These are phyloP conservation scores for Nothophoma quercina DNA, from an alignment of 2,329 filamentous ascomycete species.

Conservation along the genomic window DNA sequence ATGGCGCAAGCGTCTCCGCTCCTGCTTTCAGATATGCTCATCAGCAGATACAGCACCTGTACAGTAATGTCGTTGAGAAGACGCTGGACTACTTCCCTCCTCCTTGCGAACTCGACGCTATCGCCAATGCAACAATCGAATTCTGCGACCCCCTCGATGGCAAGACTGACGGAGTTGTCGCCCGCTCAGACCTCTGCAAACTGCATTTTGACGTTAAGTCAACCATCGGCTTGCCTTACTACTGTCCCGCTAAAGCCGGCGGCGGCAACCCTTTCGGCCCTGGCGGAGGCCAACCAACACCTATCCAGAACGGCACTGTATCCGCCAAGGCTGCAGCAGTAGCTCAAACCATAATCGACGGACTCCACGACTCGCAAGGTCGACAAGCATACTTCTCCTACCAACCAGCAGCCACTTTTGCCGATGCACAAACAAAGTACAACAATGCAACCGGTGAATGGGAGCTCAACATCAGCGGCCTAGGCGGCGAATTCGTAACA, in stretches of 20 bases:
- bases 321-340: conserved; percentile 36
- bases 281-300: conserved; percentile 12
- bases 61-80: conserved; percentile 50
- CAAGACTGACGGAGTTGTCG: conserved; percentile 61
- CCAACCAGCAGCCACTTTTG: conserved; percentile 38
- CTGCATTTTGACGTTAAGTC: conserved; percentile 56
- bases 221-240: conserved; percentile 58
- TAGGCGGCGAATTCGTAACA: conserved; percentile 52
- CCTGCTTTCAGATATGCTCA: conserved; percentile 57
- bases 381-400: conserved; percentile 53
- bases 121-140: conserved; percentile 63
- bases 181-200: conserved; percentile 58
- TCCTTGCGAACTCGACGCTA: conserved; percentile 58
- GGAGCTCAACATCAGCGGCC: conserved; percentile 38
- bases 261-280: conserved; percentile 17
- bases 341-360: conserved; percentile 33
- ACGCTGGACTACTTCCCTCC: conserved; percentile 53
- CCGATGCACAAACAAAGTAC: conserved; percentile 47
- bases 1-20: conserved; percentile 55
- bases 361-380: conserved; percentile 50
- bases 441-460: conserved; percentile 41
- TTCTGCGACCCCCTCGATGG: conserved; percentile 66
- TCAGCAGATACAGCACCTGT: conserved; percentile 57
- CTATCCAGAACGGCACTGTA: conserved; percentile 41
- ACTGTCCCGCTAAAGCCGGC: conserved; percentile 46